phyloP scores from a whole-genome alignment of 2,329 filamentous ascomycete species.

The Sporothrix brasiliensis region DNA sequence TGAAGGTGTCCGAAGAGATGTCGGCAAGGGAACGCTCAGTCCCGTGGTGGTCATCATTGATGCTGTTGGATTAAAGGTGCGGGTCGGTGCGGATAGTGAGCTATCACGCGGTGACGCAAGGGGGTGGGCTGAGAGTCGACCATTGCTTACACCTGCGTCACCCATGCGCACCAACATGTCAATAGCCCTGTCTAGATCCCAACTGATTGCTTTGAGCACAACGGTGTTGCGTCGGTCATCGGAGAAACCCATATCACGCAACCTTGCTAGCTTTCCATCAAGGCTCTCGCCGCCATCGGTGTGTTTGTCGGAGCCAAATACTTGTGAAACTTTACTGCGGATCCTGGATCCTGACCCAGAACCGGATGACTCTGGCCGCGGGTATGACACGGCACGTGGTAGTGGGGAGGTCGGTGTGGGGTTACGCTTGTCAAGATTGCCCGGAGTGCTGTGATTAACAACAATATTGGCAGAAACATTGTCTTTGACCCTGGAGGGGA shows the following conservation, averaged over 20 bases:
- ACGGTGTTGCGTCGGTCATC: conserved; percentile 79
- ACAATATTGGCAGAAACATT: conserved; percentile 40
- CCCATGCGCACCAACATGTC: conserved; percentile 83
- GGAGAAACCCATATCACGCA: conserved; percentile 89
- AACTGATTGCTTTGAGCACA: conserved; percentile 79
- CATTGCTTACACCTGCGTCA: conserved; percentile 71
- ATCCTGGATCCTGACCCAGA: conserved; percentile 42
- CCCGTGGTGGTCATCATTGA: conserved; percentile 31
- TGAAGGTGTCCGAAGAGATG: conserved; percentile 37
- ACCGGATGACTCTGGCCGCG: conserved; percentile 39
- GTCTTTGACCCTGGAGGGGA: conserved; percentile 62
- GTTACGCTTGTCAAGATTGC: conserved; percentile 34
- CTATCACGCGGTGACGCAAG: conserved; percentile 53
- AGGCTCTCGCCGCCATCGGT: conserved; percentile 53
- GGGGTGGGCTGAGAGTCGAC: conserved; percentile 35
- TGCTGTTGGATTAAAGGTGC: conserved; percentile 54
- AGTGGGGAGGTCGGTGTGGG: conserved; percentile 44
- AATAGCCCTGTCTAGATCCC: conserved; percentile 82
- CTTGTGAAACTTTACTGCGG: conserved; percentile 65
- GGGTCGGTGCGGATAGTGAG: conserved; percentile 49
- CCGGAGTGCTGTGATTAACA: conserved; percentile 19
- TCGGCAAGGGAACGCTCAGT: conserved; percentile 37
- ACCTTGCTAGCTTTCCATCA: conserved; percentile 73
- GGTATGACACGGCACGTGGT: conserved; percentile 32
- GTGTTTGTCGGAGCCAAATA: conserved; percentile 70